Base-by-base conservation (phyloP, 441 rosid genomes). In the Bocquillonia castaneifolia region DNA sequence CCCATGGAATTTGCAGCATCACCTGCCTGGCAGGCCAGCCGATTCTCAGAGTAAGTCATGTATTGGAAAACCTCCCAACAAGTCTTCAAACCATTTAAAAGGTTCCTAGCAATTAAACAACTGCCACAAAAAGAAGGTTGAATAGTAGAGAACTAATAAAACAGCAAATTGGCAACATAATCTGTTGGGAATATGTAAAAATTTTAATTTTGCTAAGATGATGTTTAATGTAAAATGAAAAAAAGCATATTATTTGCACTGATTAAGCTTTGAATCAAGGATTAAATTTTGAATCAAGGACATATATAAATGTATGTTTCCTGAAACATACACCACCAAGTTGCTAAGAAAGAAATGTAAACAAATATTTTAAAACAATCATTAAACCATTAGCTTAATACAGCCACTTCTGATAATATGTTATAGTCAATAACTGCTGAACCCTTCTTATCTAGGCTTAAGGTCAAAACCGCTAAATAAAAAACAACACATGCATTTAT, bases 51-150 rank as follows among this genome's bases (percentile, higher is more conserved):
- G 82, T 70, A 78, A 66, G 84, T 86, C 93, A 92, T 90, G 79
- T 87, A 86, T 68, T 83, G 94, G 80, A 85, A 92, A 78, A 92
- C 88, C 80, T 95, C 99, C 89, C 83, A 82, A 77, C 97, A 95
- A 25, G 97, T 86, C 86, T 85, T 92, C 72, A 89, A 81, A 76
- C 98, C 98, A 76, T 87, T 86, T 76, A 95, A 81, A 69, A 95
- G 93, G 79, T 92, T 95, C 81, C 93, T 87, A 63, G 97, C 85
- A 76, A 95, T 90, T 74, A 87, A 76, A 81, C 99, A 94, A 76
- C 99, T 94, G 84, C 55, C 17, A 79, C 34, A 36, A 72, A 63
- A 69, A 82, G 66, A 61, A 59, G 67, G 65, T 22, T 14, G 22
- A 56, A 20, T 10, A 54, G 71, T 66, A 75, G 50, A 72, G 39